Base-by-base conservation (phyloP, 768 basidiomycete species). In the Tylopilus intermedius region DNA sequence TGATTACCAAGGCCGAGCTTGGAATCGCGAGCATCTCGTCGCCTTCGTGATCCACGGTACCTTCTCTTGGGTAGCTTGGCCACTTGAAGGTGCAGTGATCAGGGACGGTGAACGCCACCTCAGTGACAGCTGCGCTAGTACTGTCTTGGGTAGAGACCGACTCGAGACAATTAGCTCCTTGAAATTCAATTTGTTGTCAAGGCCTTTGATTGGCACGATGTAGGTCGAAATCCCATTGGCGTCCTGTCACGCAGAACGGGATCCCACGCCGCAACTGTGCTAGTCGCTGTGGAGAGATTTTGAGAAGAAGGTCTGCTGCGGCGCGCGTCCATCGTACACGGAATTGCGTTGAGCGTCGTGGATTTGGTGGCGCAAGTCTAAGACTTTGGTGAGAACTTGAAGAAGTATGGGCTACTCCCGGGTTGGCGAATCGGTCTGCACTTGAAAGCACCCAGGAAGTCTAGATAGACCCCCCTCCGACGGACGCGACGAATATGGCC, bases 401-500 rank as follows among this genome's bases (percentile, higher is more conserved):
- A 26, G 29, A 47, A 45, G 24, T 24, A 24, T 24, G 24, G 24
- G 24, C 24, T 24, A 24, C 24, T 24, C 24, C 59, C 57, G 50
- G 51, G 15, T 14, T 24, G 8, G 35, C 18, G n/a, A 48, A 55
- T 39, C 39, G 30, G 48, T 22, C 32, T 15, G 24, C 50, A 21
- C 49, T 49, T 11, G 44, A 54, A 64, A 50, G 14, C 39, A 54
- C 42, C 33, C 4, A 6, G 27, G 58, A 63, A 60, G 43, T 29
- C 37, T 46, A 24, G 24, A 24, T 24, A 24, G 24, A 24, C 24
- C 24, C 24, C 24, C 24, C 24, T 24, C 24, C 24, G 24, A 24
- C 24, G 24, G 24, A 24, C 24, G 24, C 24, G 24, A 24, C 5
- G 24, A 24, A 24, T 24, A 24, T 24, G 24, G 24, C 24, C 24